Evolutionary conservation across 1,284 basidiomycete species (phyloP).

Genomic region (Marasmius sp.): DNA sequence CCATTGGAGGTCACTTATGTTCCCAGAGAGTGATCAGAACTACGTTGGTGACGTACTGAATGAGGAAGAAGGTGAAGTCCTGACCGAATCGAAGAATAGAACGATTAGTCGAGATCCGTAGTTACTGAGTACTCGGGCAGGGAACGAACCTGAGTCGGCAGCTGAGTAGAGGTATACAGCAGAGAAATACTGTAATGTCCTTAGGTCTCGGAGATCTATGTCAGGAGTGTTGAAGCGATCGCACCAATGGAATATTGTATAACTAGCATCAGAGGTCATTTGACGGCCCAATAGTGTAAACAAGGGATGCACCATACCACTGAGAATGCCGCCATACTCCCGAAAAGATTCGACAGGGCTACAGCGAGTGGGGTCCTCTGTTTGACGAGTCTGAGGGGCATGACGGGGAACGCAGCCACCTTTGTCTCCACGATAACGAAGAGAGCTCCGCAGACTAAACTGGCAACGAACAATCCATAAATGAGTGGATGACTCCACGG

Average conservation of each 20-base stretch:
- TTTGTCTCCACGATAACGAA: conserved; percentile 78
- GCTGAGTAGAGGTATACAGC: conserved; percentile 79
- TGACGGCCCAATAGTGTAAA: conserved; percentile 7
- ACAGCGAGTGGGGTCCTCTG: conserved; percentile 79
- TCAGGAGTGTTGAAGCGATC: conserved; percentile 21
- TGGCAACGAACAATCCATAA: conserved; percentile 59
- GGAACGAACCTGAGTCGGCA: conserved; percentile 62
- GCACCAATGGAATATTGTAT: conserved; percentile 81
- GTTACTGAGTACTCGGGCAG: conserved; percentile 14
- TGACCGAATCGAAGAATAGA: conserved; percentile 19
- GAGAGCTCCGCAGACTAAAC: conserved; percentile 49
- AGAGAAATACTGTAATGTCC: conserved; percentile 66
- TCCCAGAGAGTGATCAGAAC: conserved; percentile 11
- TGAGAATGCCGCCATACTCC: conserved; percentile 75
- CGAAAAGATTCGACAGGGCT: conserved; percentile 78
- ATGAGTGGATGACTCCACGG: conserved; percentile 75
- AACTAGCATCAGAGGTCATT: conserved; percentile 46
- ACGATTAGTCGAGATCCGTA: conserved; percentile 27
- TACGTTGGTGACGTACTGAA: conserved; percentile 38
- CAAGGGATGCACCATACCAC: conserved; percentile 54
- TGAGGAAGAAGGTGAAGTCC: conserved; percentile 85
- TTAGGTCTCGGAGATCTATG: conserved; percentile 11
- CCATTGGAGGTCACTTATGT: background rate
- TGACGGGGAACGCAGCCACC: conserved; percentile 77
- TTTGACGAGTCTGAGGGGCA: conserved; percentile 78